These are phyloP conservation scores for Kazachstania africana DNA, from an alignment of 805 yeast species.

Conservation along the genomic window DNA sequence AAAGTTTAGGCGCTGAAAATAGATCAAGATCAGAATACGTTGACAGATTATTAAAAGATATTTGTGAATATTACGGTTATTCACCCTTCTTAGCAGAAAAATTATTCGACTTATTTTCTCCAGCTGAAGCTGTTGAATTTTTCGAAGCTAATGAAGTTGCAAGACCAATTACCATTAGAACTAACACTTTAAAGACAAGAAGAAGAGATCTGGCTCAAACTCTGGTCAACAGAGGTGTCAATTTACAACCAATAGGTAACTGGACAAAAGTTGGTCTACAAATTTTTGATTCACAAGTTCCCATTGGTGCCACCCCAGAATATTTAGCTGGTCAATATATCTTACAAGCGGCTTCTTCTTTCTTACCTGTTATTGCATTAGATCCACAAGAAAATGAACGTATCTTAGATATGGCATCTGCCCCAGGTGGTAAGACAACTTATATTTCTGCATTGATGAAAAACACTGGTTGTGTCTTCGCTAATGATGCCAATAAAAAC, in stretches of 20 bases:
- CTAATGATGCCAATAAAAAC: conserved; percentile 93
- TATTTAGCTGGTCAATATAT: conserved; percentile 96
- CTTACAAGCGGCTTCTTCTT: conserved; percentile 96
- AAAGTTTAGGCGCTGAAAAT: conserved; percentile 72
- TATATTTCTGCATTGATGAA: conserved; percentile 93
- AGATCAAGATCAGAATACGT: conserved; percentile 75
- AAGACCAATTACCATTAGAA: conserved; percentile 92
- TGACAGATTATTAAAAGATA: conserved; percentile 69
- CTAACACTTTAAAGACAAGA: conserved; percentile 91
- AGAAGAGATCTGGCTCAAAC: conserved; percentile 94
- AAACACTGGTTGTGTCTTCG: conserved; percentile 94
- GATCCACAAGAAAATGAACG: conserved; percentile 97
- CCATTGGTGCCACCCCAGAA: conserved; percentile 99
- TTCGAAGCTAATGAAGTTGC: conserved; percentile 97
- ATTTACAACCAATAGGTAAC: conserved; percentile 89
- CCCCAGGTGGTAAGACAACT: conserved; percentile 98
- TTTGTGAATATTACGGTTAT: conserved; percentile 90
- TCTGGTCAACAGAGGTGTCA: conserved; percentile 91
- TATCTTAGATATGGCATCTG: conserved; percentile 96
- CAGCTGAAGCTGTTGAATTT: conserved; percentile 94
- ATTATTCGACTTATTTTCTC: conserved; percentile 80
- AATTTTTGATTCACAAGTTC: conserved; percentile 97
- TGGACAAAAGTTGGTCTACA: conserved; percentile 99
- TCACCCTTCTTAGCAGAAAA: conserved; percentile 87
- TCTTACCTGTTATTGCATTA: conserved; percentile 93